Evolutionary conservation across 768 basidiomycete species (phyloP).

Genomic region (Lepiota venenata): DNA sequence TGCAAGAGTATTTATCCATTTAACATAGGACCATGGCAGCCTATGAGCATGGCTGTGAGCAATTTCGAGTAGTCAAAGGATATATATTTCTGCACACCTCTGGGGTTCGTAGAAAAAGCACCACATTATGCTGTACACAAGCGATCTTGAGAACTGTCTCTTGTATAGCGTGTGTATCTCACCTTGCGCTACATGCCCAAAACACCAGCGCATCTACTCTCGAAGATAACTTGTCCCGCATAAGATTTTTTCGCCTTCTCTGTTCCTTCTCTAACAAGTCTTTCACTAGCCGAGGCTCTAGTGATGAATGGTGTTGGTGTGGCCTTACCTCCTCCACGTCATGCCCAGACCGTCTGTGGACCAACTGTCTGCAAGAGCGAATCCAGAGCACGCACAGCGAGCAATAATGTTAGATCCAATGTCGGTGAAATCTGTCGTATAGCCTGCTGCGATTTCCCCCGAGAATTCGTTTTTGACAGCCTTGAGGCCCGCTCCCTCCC

Average conservation of each 20-base stretch:
- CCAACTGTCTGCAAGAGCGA: slow-evolving; percentile 48
- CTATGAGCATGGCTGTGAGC: slow-evolving; percentile 23
- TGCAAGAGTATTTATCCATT: slow-evolving; percentile 75
- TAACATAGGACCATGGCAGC: slow-evolving; percentile 64
- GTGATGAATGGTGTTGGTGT: not conserved
- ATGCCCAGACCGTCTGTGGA: slow-evolving; percentile 30
- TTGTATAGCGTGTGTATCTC: slow-evolving; percentile 15
- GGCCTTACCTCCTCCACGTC: not conserved
- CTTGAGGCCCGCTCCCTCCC: slow-evolving; percentile 34
- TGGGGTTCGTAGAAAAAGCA: slow-evolving; percentile 79
- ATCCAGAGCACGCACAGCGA: slow-evolving; percentile 70
- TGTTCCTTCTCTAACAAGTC: slow-evolving; percentile 25
- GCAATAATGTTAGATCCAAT: slow-evolving; percentile 63
- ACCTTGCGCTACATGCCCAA: slow-evolving; percentile 80
- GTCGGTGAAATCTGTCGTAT: slow-evolving; percentile 44
- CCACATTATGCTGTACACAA: slow-evolving; percentile 72
- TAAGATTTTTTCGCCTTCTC: slow-evolving; percentile 22
- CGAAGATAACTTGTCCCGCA: slow-evolving; percentile 30
- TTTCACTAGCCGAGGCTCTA: slow-evolving; percentile 17
- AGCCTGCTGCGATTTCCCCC: not conserved
- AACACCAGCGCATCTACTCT: slow-evolving; percentile 68
- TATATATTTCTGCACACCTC: slow-evolving; percentile 37
- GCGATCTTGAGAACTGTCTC: slow-evolving; percentile 7
- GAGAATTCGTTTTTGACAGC: slow-evolving; percentile 13
- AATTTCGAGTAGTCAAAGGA: not conserved